Conservation (phyloP, 2,329 filamentous ascomycete genomes). For the Cladophialophora carrionii region DNA sequence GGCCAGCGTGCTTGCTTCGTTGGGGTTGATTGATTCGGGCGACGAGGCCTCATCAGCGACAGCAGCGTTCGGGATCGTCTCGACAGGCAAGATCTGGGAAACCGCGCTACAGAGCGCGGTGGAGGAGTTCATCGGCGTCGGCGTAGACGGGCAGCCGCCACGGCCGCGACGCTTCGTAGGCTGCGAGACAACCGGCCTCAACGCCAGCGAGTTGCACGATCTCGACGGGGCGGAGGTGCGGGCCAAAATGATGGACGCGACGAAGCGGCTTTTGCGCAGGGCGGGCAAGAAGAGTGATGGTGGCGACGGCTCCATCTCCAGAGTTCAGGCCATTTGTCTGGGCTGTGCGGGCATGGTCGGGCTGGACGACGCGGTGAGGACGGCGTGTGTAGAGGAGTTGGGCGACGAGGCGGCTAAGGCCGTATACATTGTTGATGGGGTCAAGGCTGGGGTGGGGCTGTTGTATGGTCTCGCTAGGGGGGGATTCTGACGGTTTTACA, state of each 20-base stretch:
- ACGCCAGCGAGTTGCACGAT: conserved; percentile 77
- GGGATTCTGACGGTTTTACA: conserved; percentile 31
- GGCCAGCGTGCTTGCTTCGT: conserved; percentile 69
- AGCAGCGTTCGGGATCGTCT: conserved; percentile 76
- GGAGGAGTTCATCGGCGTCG: conserved; percentile 64
- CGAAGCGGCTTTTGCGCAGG: conserved; percentile 65
- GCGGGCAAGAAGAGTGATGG: conserved; percentile 10
- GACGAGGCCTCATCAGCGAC: too few species aligned
- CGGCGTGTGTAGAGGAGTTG: conserved; percentile 66
- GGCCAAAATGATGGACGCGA: conserved; percentile 69
- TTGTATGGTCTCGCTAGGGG: conserved; percentile 28
- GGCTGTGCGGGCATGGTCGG: conserved; percentile 93
- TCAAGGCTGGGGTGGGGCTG: conserved; percentile 55
- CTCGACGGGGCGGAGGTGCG: conserved; percentile 66
- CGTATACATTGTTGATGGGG: conserved; percentile 77
- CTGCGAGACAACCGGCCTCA: conserved; percentile 79
- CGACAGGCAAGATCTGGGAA: conserved; percentile 84
- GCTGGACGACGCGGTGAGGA: conserved; percentile 74
- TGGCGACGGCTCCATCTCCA: not conserved
- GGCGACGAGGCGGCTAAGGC: conserved; percentile 62
- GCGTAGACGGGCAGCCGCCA: conserved; percentile 35
- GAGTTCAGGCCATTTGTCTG: conserved; percentile 70
- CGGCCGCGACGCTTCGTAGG: conserved; percentile 66
- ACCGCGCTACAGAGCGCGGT: conserved; percentile 70
- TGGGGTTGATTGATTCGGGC: conserved; percentile 57